Conservation (phyloP, 495 filamentous ascomycete genomes). For the Geopyxis carbonaria region DNA sequence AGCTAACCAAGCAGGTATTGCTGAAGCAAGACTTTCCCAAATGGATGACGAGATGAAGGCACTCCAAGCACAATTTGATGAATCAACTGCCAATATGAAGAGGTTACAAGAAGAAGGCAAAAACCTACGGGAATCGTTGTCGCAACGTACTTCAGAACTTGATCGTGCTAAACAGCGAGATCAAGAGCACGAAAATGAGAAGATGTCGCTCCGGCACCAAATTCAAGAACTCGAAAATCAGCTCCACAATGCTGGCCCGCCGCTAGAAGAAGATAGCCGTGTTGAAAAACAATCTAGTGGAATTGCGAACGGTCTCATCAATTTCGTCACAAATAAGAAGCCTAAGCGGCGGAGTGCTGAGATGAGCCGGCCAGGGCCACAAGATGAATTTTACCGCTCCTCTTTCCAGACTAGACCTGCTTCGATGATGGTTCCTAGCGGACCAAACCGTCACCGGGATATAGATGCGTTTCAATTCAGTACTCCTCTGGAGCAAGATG, state of each 20-base stretch:
- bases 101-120: constrained; percentile 85
- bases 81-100: constrained; percentile 73
- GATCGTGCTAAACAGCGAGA: constrained; percentile 54
- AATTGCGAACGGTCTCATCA: constrained; percentile 67
- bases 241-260: constrained; percentile 59
- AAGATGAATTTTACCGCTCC: constrained; percentile 46
- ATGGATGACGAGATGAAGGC: constrained; percentile 91
- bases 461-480: constrained; percentile 33
- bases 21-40: constrained; percentile 64
- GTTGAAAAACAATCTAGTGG: constrained; percentile 66
- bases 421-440: constrained; percentile 70
- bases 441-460: constrained; percentile 20
- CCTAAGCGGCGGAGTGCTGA: constrained; percentile 89
- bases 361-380: constrained; percentile 18
- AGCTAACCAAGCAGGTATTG: constrained; percentile 94
- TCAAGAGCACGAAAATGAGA: constrained; percentile 61
- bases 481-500: constrained; percentile 70
- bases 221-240: constrained; percentile 82
- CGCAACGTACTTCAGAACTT: constrained; percentile 56
- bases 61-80: constrained; percentile 71
- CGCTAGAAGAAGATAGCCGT: constrained; percentile 65
- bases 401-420: constrained; percentile 88
- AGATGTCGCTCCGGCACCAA: constrained; percentile 65
- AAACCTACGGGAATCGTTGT: constrained; percentile 59
- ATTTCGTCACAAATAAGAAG: constrained; percentile 92